Base-by-base conservation (phyloP, 169 alveolate genomes). In the Cyclospora cayetanensis region DNA sequence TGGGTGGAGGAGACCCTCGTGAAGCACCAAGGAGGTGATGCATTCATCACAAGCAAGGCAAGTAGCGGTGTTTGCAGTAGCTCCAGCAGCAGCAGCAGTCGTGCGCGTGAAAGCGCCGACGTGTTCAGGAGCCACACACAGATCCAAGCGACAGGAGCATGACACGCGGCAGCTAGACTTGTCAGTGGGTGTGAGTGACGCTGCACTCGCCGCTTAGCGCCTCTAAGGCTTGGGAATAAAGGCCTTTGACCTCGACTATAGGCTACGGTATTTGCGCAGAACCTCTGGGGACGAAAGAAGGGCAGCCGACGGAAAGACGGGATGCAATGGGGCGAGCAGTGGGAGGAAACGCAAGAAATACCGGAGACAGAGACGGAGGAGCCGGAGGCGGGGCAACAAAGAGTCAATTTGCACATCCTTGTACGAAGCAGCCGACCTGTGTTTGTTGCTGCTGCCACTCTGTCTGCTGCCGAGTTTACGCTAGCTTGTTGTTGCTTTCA, bases 311-410 rank as follows among this genome's bases (percentile, higher is more conserved):
- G 46, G 84, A 9, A 31, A 15, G 91, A 85, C 84, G 83, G 84
- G 31, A 85, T 43, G 66, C 43, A 41, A 53, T 85, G 91, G 91
- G 91, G 91, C 20, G 91, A 85, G 84, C 43, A 31, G 29, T 85
- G 91, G 91, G 72, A 60, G 9, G 79, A 83, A 65, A 1, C 65
- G 5, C 42, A 35, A n/a, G 79, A 35, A 18, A 15, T n/a, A n/a
- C n/a, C n/a, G n/a, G n/a, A n/a, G 2, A 35, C 11, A 18, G 15
- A 18, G 53, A 39, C 7, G 27, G 53, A 41, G 60, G 29, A 18
- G 43, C 68, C 0, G 7, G 39, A 35, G 50, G 39, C 1, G 55
- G 20, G 34, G 9, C 55, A 0, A 18, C 50, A 15, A 5, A 18
- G 20, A 7, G 55, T n/a, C 9, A 12, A 29, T 29, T 37, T 35